phyloP scores from a whole-genome alignment of 164 flowering plant species.

The Piper betle region DNA sequence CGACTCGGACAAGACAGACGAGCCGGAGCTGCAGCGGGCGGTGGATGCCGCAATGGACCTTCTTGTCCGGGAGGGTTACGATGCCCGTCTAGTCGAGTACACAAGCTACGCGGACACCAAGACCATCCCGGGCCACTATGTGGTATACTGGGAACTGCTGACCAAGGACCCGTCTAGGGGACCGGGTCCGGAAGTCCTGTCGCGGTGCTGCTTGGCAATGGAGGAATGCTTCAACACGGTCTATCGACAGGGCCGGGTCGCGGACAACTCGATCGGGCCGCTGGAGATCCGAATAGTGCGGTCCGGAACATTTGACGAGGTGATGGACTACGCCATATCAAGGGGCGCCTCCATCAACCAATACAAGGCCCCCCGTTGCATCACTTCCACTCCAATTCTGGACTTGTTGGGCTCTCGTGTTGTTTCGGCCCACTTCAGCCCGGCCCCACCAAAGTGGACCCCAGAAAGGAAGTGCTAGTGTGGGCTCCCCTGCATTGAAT shows the following conservation, averaged over 20 bases:
- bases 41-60: constrained; percentile 35
- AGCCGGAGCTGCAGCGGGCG: constrained; percentile 56
- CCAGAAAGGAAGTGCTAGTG: constrained; percentile 15
- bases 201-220: constrained; percentile 52
- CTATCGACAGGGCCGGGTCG: constrained; percentile 58
- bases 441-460: constrained; percentile 42
- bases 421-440: constrained; percentile 49
- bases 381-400: constrained; percentile 49
- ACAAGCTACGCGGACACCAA: constrained; percentile 63
- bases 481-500: not conserved
- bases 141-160: constrained; percentile 58
- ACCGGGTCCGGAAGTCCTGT: constrained; percentile 26
- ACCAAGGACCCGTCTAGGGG: constrained; percentile 19
- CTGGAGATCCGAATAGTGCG: constrained; percentile 61
- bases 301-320: constrained; percentile 65
- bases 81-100: constrained; percentile 56
- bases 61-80: constrained; percentile 15
- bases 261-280: constrained; percentile 57
- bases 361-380: constrained; percentile 74
- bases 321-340: constrained; percentile 79
- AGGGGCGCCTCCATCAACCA: constrained; percentile 78
- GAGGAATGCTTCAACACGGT: constrained; percentile 71
- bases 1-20: constrained; percentile 76
- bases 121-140: constrained; percentile 70
- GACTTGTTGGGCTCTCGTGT: constrained; percentile 63